Evolutionary conservation across 2,329 filamentous ascomycete species (phyloP).

Genomic region (Dissoconium aciculare): DNA sequence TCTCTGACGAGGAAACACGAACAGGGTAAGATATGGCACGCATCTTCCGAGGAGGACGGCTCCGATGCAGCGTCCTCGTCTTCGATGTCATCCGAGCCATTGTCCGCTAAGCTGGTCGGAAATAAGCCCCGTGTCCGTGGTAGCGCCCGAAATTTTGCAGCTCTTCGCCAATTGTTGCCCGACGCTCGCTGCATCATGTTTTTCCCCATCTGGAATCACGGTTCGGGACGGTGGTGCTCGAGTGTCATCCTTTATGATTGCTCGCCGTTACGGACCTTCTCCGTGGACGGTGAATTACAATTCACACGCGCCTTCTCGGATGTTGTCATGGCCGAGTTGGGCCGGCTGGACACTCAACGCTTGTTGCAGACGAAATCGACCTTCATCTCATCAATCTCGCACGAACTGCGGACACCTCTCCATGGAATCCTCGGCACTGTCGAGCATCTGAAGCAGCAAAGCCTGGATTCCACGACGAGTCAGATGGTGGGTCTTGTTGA

Average conservation of each 20-base stretch:
- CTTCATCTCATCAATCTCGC: conserved; percentile 38
- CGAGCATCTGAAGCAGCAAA: conserved; percentile 35
- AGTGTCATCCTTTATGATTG: conserved; percentile 30
- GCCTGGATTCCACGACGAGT: conserved; percentile 11
- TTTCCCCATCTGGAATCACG: conserved; percentile 25
- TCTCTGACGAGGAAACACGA: too few relatives aligned
- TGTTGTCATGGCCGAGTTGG: conserved; percentile 28
- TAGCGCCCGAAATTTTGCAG: too few relatives aligned
- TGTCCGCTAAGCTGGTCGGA: too few relatives aligned
- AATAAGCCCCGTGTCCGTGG: too few relatives aligned
- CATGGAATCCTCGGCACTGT: conserved; percentile 36
- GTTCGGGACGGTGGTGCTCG: conserved; percentile 16
- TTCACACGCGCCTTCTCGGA: conserved; percentile 27
- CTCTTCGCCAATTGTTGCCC: too few relatives aligned
- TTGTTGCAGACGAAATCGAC: conserved; percentile 36
- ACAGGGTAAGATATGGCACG: too few relatives aligned
- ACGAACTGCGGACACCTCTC: conserved; percentile 36
- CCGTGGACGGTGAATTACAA: conserved; percentile 24
- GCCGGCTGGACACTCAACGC: conserved; percentile 24
- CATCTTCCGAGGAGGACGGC: too few relatives aligned
- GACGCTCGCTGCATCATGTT: not conserved
- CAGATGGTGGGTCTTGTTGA: conserved; percentile 36
- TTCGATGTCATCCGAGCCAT: too few relatives aligned
- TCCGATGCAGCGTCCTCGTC: too few relatives aligned
- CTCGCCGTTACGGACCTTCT: conserved; percentile 27